These are phyloP conservation scores for Glebionis coronaria DNA, from an alignment of 129 eudicot species.

Conservation along the genomic window DNA sequence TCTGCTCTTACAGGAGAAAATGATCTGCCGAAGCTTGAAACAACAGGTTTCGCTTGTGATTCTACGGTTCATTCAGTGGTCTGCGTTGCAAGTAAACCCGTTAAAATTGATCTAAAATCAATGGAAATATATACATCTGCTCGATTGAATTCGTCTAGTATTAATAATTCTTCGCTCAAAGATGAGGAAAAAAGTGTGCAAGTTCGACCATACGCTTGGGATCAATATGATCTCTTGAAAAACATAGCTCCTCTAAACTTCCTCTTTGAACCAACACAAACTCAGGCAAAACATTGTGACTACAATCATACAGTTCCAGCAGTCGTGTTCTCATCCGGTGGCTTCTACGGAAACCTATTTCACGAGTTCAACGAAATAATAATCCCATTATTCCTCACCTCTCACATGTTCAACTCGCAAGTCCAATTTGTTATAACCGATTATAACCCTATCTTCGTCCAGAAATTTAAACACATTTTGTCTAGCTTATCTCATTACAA, in stretches of 20 bases:
- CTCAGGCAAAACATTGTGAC: conserved; percentile 7
- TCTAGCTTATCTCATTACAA: conserved; percentile 38
- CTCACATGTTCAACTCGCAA: conserved; percentile 37
- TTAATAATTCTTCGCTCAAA: neutral
- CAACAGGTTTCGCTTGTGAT: conserved; percentile 50
- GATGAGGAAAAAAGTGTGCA: conserved; percentile 9
- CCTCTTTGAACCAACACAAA: conserved; percentile 21
- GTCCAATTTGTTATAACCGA: conserved; percentile 47
- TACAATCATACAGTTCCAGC: conserved; percentile 46
- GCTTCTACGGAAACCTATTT: conserved; percentile 54
- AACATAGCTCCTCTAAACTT: conserved; percentile 31
- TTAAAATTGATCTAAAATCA: conserved; percentile 36
- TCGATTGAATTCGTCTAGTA: conserved; percentile 4
- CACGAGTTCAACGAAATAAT: conserved; percentile 64
- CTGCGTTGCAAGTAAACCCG: conserved; percentile 41
- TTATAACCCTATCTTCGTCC: conserved; percentile 32
- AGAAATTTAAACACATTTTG: conserved; percentile 33
- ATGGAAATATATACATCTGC: conserved; percentile 30
- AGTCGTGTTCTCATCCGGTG: conserved; percentile 50
- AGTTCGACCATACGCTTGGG: conserved; percentile 31
- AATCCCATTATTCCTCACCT: conserved; percentile 61
- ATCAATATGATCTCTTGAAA: conserved; percentile 19
- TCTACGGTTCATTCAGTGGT: conserved; percentile 22
- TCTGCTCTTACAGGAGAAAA: conserved; percentile 33
- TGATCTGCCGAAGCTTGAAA: conserved; percentile 39